A percentile compares a stretch with the other conserved stretches of the same genome.
Conservation (phyloP, 2,329 filamentous ascomycete genomes). For the Pezicula neosporulosa region DNA sequence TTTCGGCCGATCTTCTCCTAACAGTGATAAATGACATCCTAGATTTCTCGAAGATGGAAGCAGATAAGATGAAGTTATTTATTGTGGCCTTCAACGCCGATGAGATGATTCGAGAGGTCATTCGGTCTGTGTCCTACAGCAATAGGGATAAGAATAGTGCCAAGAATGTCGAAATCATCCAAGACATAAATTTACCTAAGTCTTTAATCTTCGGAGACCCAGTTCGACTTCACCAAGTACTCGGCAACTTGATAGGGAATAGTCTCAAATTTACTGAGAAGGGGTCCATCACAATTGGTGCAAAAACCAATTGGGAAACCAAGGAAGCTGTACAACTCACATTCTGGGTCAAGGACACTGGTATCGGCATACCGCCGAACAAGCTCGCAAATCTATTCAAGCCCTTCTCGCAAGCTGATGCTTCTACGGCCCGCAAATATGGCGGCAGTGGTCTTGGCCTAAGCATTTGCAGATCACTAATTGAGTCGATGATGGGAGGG, state of each 20-base stretch:
- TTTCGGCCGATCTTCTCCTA: conserved; percentile 81
- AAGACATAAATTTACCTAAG: conserved; percentile 66
- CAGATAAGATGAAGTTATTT: conserved; percentile 80
- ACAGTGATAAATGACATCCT: conserved; percentile 96
- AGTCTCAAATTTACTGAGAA: conserved; percentile 91
- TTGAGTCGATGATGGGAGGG: conserved; percentile 88
- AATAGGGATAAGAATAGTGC: conserved; percentile 60
- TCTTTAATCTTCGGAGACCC: conserved; percentile 69
- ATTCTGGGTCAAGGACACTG: conserved; percentile 85
- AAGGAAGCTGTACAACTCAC: conserved; percentile 69
- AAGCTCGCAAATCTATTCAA: conserved; percentile 84
- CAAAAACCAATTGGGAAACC: conserved; percentile 68
- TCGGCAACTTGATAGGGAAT: conserved; percentile 86
- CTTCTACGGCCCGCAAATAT: conserved; percentile 85
- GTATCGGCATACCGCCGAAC: conserved; percentile 83
- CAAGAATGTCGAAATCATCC: conserved; percentile 60
- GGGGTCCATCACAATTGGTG: conserved; percentile 80
- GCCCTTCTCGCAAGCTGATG: conserved; percentile 90
- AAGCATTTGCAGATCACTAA: conserved; percentile 91
- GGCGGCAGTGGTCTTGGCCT: conserved; percentile 88
- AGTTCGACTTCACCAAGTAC: conserved; percentile 63
- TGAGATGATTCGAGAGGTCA: conserved; percentile 63
- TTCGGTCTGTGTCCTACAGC: conserved; percentile 63
- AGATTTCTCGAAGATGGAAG: conserved; percentile 93
- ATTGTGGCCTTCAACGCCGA: conserved; percentile 65